Conservation (phyloP, 306 rosid species). For the Cucurbita ficifolia region DNA sequence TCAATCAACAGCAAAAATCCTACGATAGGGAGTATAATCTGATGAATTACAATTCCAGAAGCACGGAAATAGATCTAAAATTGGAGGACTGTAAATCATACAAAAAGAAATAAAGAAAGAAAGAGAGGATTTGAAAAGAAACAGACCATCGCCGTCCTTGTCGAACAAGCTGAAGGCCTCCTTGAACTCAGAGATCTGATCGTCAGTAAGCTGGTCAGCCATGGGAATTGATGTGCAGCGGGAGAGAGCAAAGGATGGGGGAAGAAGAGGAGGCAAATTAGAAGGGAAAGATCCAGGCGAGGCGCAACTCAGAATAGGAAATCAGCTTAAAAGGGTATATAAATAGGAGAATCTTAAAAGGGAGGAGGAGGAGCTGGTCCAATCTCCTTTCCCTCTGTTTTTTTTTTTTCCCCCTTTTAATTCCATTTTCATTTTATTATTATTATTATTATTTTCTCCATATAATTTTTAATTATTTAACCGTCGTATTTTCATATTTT, state of each 20-base stretch:
- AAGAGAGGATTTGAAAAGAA: neutral
- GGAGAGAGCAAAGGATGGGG: neutral
- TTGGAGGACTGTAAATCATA: neutral
- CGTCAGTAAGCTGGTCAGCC: constrained; percentile 8
- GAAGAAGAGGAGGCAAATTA: neutral
- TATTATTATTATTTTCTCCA: too few relatives aligned
- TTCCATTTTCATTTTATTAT: too few relatives aligned
- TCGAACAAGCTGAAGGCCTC: constrained; percentile 9
- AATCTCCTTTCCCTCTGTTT: neutral
- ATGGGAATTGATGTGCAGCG: neutral
- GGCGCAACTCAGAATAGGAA: neutral
- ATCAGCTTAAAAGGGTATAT: neutral
- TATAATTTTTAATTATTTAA: too few relatives aligned
- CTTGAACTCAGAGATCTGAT: constrained; percentile 10
- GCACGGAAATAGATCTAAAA: neutral
- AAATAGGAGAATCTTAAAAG: neutral
- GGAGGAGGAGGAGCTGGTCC: neutral
- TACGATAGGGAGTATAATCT: neutral
- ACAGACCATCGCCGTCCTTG: constrained; percentile 8
- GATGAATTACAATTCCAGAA: neutral
- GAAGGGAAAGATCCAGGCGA: neutral
- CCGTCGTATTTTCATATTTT: too few relatives aligned
- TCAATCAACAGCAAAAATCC: neutral
- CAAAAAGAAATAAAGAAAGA: neutral
- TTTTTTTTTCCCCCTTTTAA: too few relatives aligned